Base-by-base conservation (phyloP, 768 basidiomycete species). In the Rhizopogon vulgaris region DNA sequence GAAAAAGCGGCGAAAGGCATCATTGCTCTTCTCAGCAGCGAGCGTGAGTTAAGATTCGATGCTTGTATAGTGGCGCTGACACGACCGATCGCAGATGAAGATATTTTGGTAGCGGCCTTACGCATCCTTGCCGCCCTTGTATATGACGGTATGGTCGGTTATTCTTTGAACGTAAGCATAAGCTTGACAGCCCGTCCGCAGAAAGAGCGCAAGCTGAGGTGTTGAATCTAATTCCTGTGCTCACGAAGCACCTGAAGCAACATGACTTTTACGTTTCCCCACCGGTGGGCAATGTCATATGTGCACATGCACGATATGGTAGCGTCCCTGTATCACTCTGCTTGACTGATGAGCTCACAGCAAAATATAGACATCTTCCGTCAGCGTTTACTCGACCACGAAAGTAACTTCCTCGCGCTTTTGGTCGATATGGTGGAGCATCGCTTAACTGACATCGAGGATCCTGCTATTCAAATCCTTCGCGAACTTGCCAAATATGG, bases 91-190 rank as follows among this genome's bases (percentile, higher is more conserved):
- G 4, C 18, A 52, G 52, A 51, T 17, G 37, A 51, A 17, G 27
- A 27, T 6, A 34, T 53, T 11, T 22, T 41, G 6, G 52, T 53
- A 17, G 17, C 52, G 10, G 49, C 38, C 25, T 28, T 52, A 10
- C 25, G 46, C 38, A 41, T 53, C 18, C 52, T 53, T 24, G 22
- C 52, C n/a, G 50, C 27, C 4, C 52, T 53, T n/a, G 52, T 34
- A 25, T 11, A 39, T 17, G 37, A 53, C 14, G 24, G 52, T 53
- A 40, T 22, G 32, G 15, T 10, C 4, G 4, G 14, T n/a, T 28
- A 3, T 30, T 30, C 14, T 22, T 34, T 10, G 5, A 46, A 46
- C 3, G 12, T 18, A 34, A 3, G 15, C 48, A 4, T 39, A 10
- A 3, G 8, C 14, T 30, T 34, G 14, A 39, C 32, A 27, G n/a